Percentiles rank a stretch among this genome's conserved stretches.
These are phyloP conservation scores for Chenopodium quinoa DNA, from an alignment of 148 eudicot species.

Conservation along the genomic window DNA sequence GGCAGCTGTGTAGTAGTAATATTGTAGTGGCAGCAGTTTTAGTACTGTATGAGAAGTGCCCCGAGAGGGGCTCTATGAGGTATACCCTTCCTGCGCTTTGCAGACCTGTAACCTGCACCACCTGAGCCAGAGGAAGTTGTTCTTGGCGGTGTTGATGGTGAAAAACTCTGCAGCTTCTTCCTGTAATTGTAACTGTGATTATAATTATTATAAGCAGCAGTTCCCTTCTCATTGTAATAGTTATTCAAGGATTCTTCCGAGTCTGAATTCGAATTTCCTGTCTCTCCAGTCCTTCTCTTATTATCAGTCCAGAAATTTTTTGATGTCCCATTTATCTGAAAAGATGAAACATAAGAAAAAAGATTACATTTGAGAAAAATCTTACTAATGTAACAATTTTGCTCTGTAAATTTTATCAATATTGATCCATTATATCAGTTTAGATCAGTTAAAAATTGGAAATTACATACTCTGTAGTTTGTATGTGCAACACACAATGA, in stretches of 20 bases:
- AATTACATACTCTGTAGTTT: background rate
- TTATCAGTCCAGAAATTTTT: slow-evolving; percentile 30
- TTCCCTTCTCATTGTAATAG: background rate
- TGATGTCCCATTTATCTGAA: slow-evolving; percentile 38
- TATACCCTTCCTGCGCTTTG: slow-evolving; percentile 39
- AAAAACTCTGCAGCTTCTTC: slow-evolving; percentile 33
- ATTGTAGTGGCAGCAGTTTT: background rate
- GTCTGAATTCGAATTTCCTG: slow-evolving; percentile 21
- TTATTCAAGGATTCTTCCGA: slow-evolving; percentile 25
- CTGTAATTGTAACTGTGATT: slow-evolving; percentile 7
- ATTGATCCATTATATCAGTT: too few species aligned
- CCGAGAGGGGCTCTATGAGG: slow-evolving; percentile 42
- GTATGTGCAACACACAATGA: background rate
- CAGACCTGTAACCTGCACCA: slow-evolving; percentile 22
- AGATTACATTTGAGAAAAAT: background rate
- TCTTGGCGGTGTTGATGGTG: slow-evolving; percentile 37
- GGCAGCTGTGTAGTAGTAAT: background rate
- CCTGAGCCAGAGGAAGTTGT: slow-evolving; percentile 11
- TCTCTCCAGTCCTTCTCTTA: slow-evolving; percentile 11
- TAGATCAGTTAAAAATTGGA: background rate
- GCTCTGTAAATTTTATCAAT: background rate
- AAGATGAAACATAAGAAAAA: background rate
- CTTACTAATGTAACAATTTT: too few species aligned
- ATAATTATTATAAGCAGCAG: background rate
- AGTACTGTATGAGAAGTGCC: slow-evolving; percentile 34